A percentile compares a stretch with the other conserved stretches of the same genome.
Conservation (phyloP, 768 basidiomycete genomes). For the Rhizopogon vinicolor region DNA sequence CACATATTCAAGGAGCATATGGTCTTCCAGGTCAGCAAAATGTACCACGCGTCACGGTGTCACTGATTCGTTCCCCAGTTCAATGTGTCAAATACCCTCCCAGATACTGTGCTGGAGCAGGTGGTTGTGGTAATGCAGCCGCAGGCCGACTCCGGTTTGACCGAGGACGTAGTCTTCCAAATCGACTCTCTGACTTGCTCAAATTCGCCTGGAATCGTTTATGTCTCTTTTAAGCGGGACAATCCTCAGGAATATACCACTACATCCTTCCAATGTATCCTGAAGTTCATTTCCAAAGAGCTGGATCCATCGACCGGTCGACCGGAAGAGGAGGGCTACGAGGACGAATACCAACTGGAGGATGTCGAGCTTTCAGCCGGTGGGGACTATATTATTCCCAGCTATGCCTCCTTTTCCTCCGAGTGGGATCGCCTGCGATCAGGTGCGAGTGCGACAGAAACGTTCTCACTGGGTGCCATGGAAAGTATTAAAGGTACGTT, state of each 20-base stretch:
- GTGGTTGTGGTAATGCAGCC: slow-evolving; percentile 93
- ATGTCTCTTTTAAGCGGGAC: slow-evolving; percentile 90
- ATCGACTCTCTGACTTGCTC: slow-evolving; percentile 62
- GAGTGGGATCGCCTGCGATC: slow-evolving; percentile 93
- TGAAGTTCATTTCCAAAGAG: slow-evolving; percentile 97
- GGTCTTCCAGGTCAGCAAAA: slow-evolving; percentile 82
- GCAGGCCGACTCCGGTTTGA: slow-evolving; percentile 65
- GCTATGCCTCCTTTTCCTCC: slow-evolving; percentile 82
- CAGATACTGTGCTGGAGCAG: slow-evolving; percentile 92
- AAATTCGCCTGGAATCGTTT: slow-evolving; percentile 80
- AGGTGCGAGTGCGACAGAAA: slow-evolving; percentile 81
- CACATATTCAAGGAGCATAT: slow-evolving; percentile 94
- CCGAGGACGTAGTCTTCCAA: slow-evolving; percentile 94
- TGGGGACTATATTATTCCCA: slow-evolving; percentile 94
- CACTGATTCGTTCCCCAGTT: slow-evolving; percentile 49
- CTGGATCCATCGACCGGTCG: slow-evolving; percentile 92
- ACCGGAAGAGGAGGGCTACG: slow-evolving; percentile 98
- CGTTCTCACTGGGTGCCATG: slow-evolving; percentile 88
- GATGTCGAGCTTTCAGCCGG: slow-evolving; percentile 92
- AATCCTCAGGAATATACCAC: slow-evolving; percentile 70
- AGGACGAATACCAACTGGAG: slow-evolving; percentile 97
- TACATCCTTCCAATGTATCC: slow-evolving; percentile 83
- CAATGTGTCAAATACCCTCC: slow-evolving; percentile 95
- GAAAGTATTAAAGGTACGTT: slow-evolving; percentile 88
- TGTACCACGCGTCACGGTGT: background rate